Conservation (phyloP, 495 filamentous ascomycete species). For the Daldinia bambusicola region DNA sequence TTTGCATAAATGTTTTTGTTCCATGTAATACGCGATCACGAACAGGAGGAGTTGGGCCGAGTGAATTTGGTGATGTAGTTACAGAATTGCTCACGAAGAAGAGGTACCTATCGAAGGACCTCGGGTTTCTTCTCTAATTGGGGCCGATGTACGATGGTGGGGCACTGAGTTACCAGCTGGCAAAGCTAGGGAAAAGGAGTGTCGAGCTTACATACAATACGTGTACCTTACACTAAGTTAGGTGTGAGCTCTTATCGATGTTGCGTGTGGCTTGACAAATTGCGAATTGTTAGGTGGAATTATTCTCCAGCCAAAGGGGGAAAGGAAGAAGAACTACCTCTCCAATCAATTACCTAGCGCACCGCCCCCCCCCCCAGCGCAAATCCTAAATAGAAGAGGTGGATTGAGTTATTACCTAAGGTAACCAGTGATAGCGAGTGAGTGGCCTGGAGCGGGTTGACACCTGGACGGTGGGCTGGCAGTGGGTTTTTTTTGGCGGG, state of each 20-base stretch:
- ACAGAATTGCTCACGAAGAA: not conserved
- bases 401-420: not conserved
- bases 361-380: conserved; percentile 29
- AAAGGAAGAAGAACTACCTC: not conserved
- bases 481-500: conserved; percentile 6
- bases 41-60: not conserved
- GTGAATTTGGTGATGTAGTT: not conserved
- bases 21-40: conserved; percentile 23
- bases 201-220: too few species aligned
- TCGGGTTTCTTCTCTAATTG: conserved; percentile 6
- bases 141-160: conserved; percentile 31
- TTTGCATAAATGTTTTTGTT: conserved; percentile 33
- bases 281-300: conserved; percentile 16
- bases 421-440: not conserved
- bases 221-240: too few species aligned
- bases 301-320: not conserved
- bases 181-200: not conserved
- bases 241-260: conserved; percentile 2
- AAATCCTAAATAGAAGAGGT: conserved; percentile 4
- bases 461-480: not conserved
- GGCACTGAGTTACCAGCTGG: conserved; percentile 20
- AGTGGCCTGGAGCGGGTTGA: not conserved
- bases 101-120: conserved; percentile 17
- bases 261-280: conserved; percentile 36
- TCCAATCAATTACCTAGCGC: conserved; percentile 17